Percentiles rank a stretch among this genome's conserved stretches.
Evolutionary conservation across 352 stramenopile genomes (phyloP).

Genomic region (Phytophthora brassicae): DNA sequence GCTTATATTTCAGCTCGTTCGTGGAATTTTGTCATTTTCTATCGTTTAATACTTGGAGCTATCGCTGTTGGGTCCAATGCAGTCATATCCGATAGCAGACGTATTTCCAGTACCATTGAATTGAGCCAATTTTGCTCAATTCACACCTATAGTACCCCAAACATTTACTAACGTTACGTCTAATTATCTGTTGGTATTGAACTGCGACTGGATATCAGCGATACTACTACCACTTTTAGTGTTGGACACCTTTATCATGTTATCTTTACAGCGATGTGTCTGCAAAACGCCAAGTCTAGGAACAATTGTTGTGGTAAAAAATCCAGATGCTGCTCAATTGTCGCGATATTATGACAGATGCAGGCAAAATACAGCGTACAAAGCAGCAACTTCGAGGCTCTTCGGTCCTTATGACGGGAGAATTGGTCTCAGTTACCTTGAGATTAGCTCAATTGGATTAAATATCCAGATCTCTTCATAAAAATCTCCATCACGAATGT

Average conservation of each 20-base stretch:
- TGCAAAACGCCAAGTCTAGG: constrained; percentile 41
- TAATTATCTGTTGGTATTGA: constrained; percentile 22
- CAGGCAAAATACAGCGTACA: background rate
- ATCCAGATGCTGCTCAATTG: constrained; percentile 17
- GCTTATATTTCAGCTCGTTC: constrained; percentile 17
- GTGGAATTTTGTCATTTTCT: constrained; percentile 8
- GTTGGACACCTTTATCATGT: constrained; percentile 39
- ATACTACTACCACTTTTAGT: constrained; percentile 6
- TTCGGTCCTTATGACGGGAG: background rate
- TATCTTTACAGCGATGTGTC: constrained; percentile 37
- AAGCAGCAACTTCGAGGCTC: background rate
- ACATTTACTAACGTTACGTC: constrained; percentile 19
- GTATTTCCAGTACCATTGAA: constrained; percentile 44
- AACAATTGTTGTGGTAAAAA: constrained; percentile 26
- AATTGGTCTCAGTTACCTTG: constrained; percentile 1
- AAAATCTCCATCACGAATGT: constrained; percentile 8
- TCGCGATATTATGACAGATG: constrained; percentile 16
- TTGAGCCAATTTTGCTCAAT: too few species aligned
- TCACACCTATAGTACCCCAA: constrained; percentile 14
- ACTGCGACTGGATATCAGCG: constrained; percentile 29
- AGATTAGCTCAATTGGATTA: background rate
- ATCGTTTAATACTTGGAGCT: constrained; percentile 9
- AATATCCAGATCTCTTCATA: constrained; percentile 14
- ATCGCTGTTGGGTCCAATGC: constrained; percentile 22
- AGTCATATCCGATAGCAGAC: constrained; percentile 3